Conservation (phyloP, 805 yeast genomes). For the Starmerella potacharoeniae region DNA sequence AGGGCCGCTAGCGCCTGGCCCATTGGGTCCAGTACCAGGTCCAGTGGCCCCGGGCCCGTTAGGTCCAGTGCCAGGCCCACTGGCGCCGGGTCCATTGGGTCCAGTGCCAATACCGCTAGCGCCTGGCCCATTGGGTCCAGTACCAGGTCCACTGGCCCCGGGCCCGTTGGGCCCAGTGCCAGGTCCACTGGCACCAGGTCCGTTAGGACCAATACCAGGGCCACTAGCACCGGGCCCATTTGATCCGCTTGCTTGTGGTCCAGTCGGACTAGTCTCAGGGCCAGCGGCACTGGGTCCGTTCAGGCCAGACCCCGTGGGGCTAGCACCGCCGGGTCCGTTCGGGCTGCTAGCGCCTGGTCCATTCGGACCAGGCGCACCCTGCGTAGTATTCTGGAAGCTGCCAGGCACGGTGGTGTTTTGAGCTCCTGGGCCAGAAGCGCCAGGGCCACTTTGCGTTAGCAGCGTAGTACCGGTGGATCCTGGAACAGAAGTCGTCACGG, state of each 20-base stretch:
- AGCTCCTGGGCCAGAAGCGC: neutral
- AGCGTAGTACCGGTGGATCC: neutral
- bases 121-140: too few relatives aligned
- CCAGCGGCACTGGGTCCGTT: neutral
- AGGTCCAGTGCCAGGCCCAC: neutral
- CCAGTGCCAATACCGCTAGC: neutral
- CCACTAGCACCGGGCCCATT: too few relatives aligned
- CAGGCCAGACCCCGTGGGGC: neutral
- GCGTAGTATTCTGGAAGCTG: too few relatives aligned
- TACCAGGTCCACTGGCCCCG: constrained; percentile 5
- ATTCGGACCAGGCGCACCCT: neutral
- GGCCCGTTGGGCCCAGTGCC: neutral
- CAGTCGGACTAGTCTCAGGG: neutral
- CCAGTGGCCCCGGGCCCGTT: too few relatives aligned
- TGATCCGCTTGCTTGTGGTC: neutral
- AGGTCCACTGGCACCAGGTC: neutral
- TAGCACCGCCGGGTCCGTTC: neutral
- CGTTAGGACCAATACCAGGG: neutral
- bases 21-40: neutral
- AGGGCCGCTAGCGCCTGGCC: neutral
- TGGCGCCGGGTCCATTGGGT: neutral
- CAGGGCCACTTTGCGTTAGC: neutral
- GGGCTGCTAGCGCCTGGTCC: neutral
- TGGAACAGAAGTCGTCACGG: neutral
- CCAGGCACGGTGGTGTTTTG: too few relatives aligned